Evolutionary conservation across 805 yeast species (phyloP).

Genomic region (Ogataea polymorpha): DNA sequence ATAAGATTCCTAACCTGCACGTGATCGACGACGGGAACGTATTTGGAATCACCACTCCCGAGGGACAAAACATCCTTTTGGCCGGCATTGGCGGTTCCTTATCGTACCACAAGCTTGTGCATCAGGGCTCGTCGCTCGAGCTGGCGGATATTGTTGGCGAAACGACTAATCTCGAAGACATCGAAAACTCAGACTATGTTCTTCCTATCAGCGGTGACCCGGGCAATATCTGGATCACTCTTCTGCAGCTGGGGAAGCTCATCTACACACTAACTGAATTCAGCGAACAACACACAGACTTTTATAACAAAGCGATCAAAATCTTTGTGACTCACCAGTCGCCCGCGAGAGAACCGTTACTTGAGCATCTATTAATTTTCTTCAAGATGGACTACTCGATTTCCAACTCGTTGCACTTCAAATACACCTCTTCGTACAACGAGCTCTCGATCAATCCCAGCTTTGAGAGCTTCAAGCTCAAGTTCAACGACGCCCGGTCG

Average conservation of each 20-base stretch:
- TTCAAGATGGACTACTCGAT: constrained; percentile 71
- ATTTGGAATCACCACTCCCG: constrained; percentile 39
- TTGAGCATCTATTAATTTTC: constrained; percentile 64
- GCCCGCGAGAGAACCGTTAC: constrained; percentile 64
- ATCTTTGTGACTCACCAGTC: constrained; percentile 67
- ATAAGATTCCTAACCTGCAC: constrained; percentile 52
- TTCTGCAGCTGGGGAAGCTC: constrained; percentile 67
- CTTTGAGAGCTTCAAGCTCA: constrained; percentile 59
- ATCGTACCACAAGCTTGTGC: constrained; percentile 64
- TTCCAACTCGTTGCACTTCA: constrained; percentile 69
- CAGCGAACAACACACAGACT: constrained; percentile 32
- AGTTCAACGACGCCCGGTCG: constrained; percentile 58
- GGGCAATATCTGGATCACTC: constrained; percentile 73
- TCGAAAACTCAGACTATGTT: constrained; percentile 24
- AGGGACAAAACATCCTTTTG: constrained; percentile 48
- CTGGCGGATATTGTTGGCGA: constrained; percentile 32
- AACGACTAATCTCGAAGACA: constrained; percentile 17
- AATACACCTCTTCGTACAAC: constrained; percentile 67
- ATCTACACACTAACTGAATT: constrained; percentile 43
- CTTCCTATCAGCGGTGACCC: constrained; percentile 58
- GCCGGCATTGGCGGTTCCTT: constrained; percentile 74
- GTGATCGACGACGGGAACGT: constrained; percentile 58
- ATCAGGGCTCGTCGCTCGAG: constrained; percentile 50
- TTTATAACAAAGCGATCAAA: constrained; percentile 44
- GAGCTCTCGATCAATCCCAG: constrained; percentile 62